Evolutionary conservation across 768 basidiomycete genomes (phyloP).

Genomic region (Lactarius akahatsu): DNA sequence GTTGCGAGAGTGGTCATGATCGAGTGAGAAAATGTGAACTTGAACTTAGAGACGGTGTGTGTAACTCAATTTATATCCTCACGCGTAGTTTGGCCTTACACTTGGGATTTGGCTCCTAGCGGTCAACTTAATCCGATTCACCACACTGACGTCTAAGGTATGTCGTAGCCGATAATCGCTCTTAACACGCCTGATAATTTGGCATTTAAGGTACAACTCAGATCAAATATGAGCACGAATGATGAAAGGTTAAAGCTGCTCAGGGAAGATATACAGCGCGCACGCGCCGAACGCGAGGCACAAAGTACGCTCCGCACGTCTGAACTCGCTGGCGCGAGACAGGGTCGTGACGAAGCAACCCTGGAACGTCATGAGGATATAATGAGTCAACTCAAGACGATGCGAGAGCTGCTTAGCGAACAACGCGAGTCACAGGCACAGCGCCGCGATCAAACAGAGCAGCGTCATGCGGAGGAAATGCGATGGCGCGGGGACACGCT

Average conservation of each 20-base stretch:
- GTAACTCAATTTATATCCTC: slow-evolving; percentile 6
- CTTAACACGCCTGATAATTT: slow-evolving; percentile 2
- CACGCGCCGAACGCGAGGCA: slow-evolving; percentile 20
- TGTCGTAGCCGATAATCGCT: slow-evolving; percentile 5
- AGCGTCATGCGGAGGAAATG: slow-evolving; percentile 13
- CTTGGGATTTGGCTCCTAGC: background rate
- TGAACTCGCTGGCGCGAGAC: slow-evolving; percentile 8
- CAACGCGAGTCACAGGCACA: slow-evolving; percentile 15
- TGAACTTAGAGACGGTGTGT: too few relatives aligned
- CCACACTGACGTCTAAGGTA: slow-evolving; percentile 3
- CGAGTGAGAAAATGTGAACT: slow-evolving; percentile 8
- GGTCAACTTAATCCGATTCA: background rate
- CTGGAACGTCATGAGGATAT: slow-evolving; percentile 20
- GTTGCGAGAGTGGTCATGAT: slow-evolving; percentile 23
- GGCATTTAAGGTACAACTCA: slow-evolving; percentile 9
- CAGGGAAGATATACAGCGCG: slow-evolving; percentile 17
- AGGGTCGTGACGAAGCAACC: slow-evolving; percentile 7
- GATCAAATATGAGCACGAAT: slow-evolving; percentile 12
- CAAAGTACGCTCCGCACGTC: slow-evolving; percentile 8
- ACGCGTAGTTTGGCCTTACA: slow-evolving; percentile 1
- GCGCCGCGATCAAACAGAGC: slow-evolving; percentile 12
- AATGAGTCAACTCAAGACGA: slow-evolving; percentile 22
- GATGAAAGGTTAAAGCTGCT: slow-evolving; percentile 17
- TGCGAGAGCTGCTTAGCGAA: slow-evolving; percentile 12
- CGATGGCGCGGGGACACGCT: slow-evolving; percentile 12